Conservation (phyloP, 2,329 filamentous ascomycete genomes). For the Fusarium newnesense region DNA sequence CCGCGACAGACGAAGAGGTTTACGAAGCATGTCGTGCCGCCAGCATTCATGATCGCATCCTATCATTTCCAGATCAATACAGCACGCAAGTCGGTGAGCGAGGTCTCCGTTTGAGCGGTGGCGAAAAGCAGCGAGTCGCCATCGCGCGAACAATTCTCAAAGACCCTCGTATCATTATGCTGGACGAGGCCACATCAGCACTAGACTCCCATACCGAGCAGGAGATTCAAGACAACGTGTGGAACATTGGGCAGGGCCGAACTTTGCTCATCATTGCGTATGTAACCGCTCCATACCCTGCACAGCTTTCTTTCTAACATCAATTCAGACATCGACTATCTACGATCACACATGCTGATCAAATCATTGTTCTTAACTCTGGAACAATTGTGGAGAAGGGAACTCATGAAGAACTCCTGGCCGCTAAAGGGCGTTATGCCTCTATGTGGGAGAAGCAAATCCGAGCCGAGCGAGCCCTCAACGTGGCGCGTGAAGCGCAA, state of each 20-base stretch:
- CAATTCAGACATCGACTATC: slow-evolving; percentile 76
- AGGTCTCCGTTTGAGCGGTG: slow-evolving; percentile 85
- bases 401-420: slow-evolving; percentile 80
- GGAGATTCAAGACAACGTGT: slow-evolving; percentile 88
- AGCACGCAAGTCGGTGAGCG: slow-evolving; percentile 91
- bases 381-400: slow-evolving; percentile 83
- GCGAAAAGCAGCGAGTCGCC: slow-evolving; percentile 92
- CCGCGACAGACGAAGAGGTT: slow-evolving; percentile 83
- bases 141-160: slow-evolving; percentile 95
- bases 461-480: slow-evolving; percentile 73
- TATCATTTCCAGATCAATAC: slow-evolving; percentile 89
- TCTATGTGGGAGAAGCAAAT: slow-evolving; percentile 94
- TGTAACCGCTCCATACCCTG: slow-evolving; percentile 47
- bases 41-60: slow-evolving; percentile 91
- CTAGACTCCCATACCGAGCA: slow-evolving; percentile 93
- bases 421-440: slow-evolving; percentile 76
- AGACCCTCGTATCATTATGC: slow-evolving; percentile 88
- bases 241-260: slow-evolving; percentile 82
- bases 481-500: slow-evolving; percentile 51
- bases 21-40: slow-evolving; percentile 85
- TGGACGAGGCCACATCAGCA: slow-evolving; percentile 93
- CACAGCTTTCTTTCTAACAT: slow-evolving; percentile 30
- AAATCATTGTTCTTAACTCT: slow-evolving; percentile 81
- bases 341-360: slow-evolving; percentile 86
- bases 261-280: slow-evolving; percentile 96